Percentiles rank a stretch among this genome's conserved stretches.
Conservation (phyloP, 768 basidiomycete genomes). For the Leccinum pellstonianum region DNA sequence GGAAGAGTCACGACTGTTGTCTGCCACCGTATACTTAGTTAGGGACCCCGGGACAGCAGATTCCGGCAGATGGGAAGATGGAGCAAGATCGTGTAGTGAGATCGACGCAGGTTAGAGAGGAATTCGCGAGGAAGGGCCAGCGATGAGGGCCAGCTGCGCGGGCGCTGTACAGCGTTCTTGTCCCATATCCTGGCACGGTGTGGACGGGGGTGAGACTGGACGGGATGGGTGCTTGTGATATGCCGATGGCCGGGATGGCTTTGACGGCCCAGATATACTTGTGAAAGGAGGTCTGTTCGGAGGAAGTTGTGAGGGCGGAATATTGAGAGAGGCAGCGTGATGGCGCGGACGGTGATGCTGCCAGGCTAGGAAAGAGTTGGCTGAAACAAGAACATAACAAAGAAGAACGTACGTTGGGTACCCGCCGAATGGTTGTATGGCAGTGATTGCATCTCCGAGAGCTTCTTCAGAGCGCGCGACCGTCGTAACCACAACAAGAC, state of each 20-base stretch:
- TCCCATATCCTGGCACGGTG: conserved; percentile 26
- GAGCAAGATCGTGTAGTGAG: conserved; percentile 18
- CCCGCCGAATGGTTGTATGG: conserved; percentile 31
- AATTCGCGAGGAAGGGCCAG: conserved; percentile 22
- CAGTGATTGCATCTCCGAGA: conserved; percentile 29
- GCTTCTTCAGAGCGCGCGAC: not conserved
- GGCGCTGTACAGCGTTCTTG: conserved; percentile 7
- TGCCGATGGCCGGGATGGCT: not conserved
- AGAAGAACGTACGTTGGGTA: conserved; percentile 8
- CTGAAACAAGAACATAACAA: not conserved
- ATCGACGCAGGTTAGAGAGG: conserved; percentile 36
- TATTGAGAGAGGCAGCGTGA: conserved; percentile 22
- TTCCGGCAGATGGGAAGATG: conserved; percentile 11
- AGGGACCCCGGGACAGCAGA: conserved; percentile 6
- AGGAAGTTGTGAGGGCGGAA: conserved; percentile 10
- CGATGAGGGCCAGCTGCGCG: conserved; percentile 3
- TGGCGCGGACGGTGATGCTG: conserved; percentile 7
- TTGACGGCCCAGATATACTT: conserved; percentile 17
- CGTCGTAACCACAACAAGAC: not conserved
- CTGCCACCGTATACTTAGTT: conserved; percentile 16
- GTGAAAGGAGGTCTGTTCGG: conserved; percentile 21
- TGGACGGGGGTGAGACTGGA: conserved; percentile 25
- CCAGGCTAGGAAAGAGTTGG: conserved; percentile 14
- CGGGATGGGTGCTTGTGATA: conserved; percentile 18
- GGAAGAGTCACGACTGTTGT: conserved; percentile 45